Evolutionary conservation across 805 yeast species (phyloP).

Genomic region (Hanseniaspora valbyensis): DNA sequence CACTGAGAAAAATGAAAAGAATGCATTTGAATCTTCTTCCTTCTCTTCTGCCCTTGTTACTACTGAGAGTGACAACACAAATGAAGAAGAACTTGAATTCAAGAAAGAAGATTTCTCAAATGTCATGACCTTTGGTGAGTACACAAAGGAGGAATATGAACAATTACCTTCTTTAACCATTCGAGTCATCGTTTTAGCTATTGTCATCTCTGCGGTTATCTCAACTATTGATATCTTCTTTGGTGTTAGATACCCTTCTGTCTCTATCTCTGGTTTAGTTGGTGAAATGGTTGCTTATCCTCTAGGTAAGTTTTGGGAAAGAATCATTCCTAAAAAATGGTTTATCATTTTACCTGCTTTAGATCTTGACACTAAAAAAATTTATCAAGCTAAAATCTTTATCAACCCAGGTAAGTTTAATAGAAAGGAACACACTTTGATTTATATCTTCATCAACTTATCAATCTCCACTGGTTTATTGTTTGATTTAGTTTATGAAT

Average conservation of each 20-base stretch:
- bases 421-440: constrained; percentile 51
- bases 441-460: constrained; percentile 43
- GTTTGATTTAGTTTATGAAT: constrained; percentile 41
- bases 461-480: constrained; percentile 29
- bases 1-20: constrained; percentile 8
- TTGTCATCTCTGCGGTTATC: constrained; percentile 38
- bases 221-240: constrained; percentile 52
- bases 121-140: constrained; percentile 14
- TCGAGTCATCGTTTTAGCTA: constrained; percentile 10
- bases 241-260: constrained; percentile 44
- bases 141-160: constrained; percentile 15
- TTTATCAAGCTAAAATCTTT: constrained; percentile 16
- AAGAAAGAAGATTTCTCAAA: constrained; percentile 8
- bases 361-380: constrained; percentile 8
- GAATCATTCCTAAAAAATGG: constrained; percentile 27
- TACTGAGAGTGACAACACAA: too few relatives aligned
- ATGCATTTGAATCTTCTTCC: background rate
- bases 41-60: too few relatives aligned
- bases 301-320: constrained; percentile 42
- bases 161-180: constrained; percentile 13
- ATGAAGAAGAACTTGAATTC: background rate
- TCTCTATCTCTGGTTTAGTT: constrained; percentile 41
- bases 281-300: constrained; percentile 54
- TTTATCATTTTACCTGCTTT: constrained; percentile 24
- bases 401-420: constrained; percentile 56